Evolutionary conservation across 2,329 filamentous ascomycete genomes (phyloP), one percentile per base, ranked within the genome.

Genomic region (Blastomyces percursus): DNA sequence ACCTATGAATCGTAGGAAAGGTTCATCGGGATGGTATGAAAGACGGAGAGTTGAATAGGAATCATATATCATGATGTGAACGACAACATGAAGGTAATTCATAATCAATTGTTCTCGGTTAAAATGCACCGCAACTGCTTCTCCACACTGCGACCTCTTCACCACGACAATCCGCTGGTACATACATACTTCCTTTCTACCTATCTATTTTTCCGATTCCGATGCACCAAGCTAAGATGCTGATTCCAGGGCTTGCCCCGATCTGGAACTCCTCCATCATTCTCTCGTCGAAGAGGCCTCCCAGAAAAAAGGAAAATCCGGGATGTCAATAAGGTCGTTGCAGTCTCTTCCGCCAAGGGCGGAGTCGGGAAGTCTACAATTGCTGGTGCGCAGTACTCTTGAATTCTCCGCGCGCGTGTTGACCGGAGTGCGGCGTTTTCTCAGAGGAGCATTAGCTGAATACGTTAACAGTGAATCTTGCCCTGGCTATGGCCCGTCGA

Each of bases 351-450:
- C 1, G 94, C 94, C 16, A 99, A 99, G 73, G 94, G 94, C 2
- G 94, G 94, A n/a, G 94, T 99, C 0, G 94, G 94, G 1, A 99
- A 99, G 74, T 96, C 91, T 68, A 99, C 94, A 8, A 86, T 97
- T 54, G 87, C 93, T 64, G 88, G 90, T 90, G 70, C 60, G 76
- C 74, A 44, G 12, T 62, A 19, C 48, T 62, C 50, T 48, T 30
- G 38, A 4, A 11, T 5, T 46, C n/a, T 32, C 9, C 42, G 38
- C 55, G 19, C 16, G 4, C 30, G 9, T 1, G 12, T 19, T 27
- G 12, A 42, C n/a, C 19, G 12, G n/a, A 16, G 19, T 24, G 16
- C 24, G 32, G 8, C 24, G 27, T 7, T n/a, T 38, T n/a, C 24
- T n/a, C 16, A 16, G 14, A 27, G 16, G 8, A 7, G 14, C 1